Percentiles rank a stretch among this genome's conserved stretches.
Evolutionary conservation across 2,329 filamentous ascomycete species (phyloP).

Genomic region (Claviceps purpurea): DNA sequence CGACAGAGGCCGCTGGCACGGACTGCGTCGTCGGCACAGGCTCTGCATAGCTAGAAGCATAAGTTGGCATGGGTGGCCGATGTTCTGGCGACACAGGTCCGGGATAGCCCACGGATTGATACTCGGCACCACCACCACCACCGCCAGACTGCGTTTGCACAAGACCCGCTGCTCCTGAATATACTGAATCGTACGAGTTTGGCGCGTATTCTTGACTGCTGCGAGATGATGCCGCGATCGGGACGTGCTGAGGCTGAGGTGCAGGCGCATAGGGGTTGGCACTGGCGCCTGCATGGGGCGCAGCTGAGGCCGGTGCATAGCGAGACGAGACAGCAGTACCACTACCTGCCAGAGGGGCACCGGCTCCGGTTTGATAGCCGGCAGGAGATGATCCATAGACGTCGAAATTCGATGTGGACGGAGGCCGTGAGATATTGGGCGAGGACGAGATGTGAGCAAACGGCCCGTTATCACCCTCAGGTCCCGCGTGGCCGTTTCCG

Average conservation of each 20-base stretch:
- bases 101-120: slow-evolving; percentile 9
- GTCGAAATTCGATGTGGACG: slow-evolving; percentile 59
- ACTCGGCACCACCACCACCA: not conserved
- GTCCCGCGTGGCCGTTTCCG: slow-evolving; percentile 53
- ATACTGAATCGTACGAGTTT: slow-evolving; percentile 24
- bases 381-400: slow-evolving; percentile 43
- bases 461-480: slow-evolving; percentile 54
- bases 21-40: not conserved
- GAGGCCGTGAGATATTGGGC: slow-evolving; percentile 59
- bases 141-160: slow-evolving; percentile 7
- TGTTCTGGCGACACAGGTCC: slow-evolving; percentile 12
- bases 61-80: slow-evolving; percentile 7
- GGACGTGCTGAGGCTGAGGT: slow-evolving; percentile 19
- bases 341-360: slow-evolving; percentile 21
- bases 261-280: slow-evolving; percentile 21
- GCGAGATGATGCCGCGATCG: not conserved
- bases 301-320: slow-evolving; percentile 17
- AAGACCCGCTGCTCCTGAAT: slow-evolving; percentile 9
- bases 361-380: slow-evolving; percentile 15
- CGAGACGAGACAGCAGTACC: slow-evolving; percentile 23
- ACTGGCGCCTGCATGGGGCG: slow-evolving; percentile 7
- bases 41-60: not conserved
- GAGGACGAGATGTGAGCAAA: slow-evolving; percentile 71
- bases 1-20: slow-evolving; percentile 5
- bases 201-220: slow-evolving; percentile 6